Evolutionary conservation across 352 stramenopile genomes (phyloP).

Genomic region (Pythium plurisporium): DNA sequence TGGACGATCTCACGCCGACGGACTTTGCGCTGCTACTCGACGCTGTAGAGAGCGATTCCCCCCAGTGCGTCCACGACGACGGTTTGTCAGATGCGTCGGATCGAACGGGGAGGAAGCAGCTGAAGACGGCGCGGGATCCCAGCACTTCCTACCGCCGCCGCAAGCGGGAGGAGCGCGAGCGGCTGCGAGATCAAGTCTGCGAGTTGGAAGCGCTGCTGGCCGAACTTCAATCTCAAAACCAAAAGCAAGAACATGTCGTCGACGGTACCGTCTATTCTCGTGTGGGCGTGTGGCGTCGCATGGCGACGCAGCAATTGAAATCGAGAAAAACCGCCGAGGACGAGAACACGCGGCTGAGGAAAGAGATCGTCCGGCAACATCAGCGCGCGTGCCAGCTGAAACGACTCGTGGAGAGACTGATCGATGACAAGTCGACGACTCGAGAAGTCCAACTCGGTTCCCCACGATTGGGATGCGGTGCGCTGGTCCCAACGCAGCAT

Average conservation of each 20-base stretch:
- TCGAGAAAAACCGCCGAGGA: background rate
- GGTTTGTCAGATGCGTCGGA: too few species aligned
- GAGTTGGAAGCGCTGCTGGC: background rate
- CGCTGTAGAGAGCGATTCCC: background rate
- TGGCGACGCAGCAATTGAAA: background rate
- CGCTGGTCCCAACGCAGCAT: too few species aligned
- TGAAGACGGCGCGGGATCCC: background rate
- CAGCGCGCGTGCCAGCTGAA: background rate
- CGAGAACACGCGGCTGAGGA: background rate
- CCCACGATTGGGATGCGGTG: too few species aligned
- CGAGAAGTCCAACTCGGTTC: too few species aligned
- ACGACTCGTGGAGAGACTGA: too few species aligned
- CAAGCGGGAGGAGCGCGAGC: background rate
- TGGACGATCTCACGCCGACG: background rate
- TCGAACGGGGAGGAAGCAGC: background rate
- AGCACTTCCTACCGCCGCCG: background rate
- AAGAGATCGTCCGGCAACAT: background rate
- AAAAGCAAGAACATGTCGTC: background rate
- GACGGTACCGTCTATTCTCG: background rate
- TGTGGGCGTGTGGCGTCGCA: background rate
- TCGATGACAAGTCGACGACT: too few species aligned
- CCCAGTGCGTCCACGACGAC: background rate
- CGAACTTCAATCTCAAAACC: background rate
- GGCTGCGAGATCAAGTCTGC: background rate
- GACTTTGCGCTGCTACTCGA: slow-evolving; percentile 2